Evolutionary conservation across 805 yeast species (phyloP).

Genomic region (Komagataella kurtzmanii): DNA sequence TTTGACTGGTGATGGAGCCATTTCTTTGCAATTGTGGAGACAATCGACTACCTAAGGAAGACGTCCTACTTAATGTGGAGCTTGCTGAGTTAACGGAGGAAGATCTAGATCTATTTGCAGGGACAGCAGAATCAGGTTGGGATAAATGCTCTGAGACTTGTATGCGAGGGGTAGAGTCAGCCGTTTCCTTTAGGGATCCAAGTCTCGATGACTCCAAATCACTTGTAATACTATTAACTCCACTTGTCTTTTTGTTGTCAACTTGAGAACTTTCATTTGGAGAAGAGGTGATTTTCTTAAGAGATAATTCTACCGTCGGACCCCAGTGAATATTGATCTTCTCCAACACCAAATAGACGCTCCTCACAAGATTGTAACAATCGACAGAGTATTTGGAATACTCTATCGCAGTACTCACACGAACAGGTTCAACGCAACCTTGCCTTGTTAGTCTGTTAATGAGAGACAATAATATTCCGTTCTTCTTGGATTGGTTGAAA

Average conservation of each 20-base stretch:
- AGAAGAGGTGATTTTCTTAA: neutral
- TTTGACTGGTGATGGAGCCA: neutral
- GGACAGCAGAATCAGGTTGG: conserved; percentile 5
- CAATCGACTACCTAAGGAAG: neutral
- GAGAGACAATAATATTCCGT: conserved; percentile 32
- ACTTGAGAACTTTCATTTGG: neutral
- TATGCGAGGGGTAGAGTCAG: neutral
- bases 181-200: neutral
- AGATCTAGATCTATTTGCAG: conserved; percentile 4
- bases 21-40: neutral
- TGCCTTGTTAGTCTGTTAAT: conserved; percentile 31
- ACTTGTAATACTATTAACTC: neutral
- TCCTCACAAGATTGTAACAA: conserved; percentile 14
- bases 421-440: conserved; percentile 20
- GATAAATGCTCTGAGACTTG: neutral
- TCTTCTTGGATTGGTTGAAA: conserved; percentile 29
- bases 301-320: neutral
- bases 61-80: neutral
- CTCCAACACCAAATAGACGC: conserved; percentile 4
- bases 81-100: conserved; percentile 1
- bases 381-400: conserved; percentile 28
- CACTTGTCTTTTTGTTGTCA: neutral
- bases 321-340: conserved; percentile 3
- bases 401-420: conserved; percentile 23
- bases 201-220: neutral